These are phyloP conservation scores for Mycosarcoma maydis DNA, from an alignment of 1,284 basidiomycete species.

Conservation along the genomic window DNA sequence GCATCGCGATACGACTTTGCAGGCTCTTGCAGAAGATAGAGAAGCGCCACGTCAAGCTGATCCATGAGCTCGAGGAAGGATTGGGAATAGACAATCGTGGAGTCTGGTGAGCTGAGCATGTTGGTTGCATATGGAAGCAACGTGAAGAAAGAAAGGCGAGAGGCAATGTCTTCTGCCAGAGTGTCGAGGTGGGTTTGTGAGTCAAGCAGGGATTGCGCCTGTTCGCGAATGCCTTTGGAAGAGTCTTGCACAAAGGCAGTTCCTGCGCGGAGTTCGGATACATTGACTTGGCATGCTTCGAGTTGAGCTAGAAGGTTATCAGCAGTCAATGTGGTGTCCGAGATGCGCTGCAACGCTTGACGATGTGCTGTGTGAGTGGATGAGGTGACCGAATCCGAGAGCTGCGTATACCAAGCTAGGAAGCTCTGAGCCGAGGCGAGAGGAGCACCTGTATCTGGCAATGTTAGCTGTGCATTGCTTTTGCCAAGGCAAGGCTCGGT, in stretches of 20 bases:
- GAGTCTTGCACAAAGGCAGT: slow-evolving; percentile 57
- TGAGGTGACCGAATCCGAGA: slow-evolving; percentile 43
- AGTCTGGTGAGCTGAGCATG: slow-evolving; percentile 54
- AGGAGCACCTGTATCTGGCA: slow-evolving; percentile 31
- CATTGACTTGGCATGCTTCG: slow-evolving; percentile 51
- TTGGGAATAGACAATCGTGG: slow-evolving; percentile 43
- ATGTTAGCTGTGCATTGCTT: slow-evolving; percentile 1
- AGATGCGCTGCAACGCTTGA: slow-evolving; percentile 33
- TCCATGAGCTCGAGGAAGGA: slow-evolving; percentile 57
- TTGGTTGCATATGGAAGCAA: slow-evolving; percentile 55
- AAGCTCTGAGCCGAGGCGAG: slow-evolving; percentile 48
- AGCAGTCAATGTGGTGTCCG: slow-evolving; percentile 37
- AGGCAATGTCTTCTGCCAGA: slow-evolving; percentile 42
- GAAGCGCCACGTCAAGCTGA: slow-evolving; percentile 56
- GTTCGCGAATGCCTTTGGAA: slow-evolving; percentile 55
- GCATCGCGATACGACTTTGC: slow-evolving; percentile 53
- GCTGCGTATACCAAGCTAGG: slow-evolving; percentile 50
- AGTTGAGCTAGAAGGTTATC: slow-evolving; percentile 47
- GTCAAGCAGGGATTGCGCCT: slow-evolving; percentile 51
- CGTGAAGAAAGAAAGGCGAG: slow-evolving; percentile 61
- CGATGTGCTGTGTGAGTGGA: slow-evolving; percentile 49
- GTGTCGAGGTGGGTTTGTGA: slow-evolving; percentile 51
- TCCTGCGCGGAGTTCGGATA: slow-evolving; percentile 57
- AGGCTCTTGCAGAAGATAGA: slow-evolving; percentile 51
- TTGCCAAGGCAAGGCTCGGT: neutral